Percentiles rank a stretch among this genome's conserved stretches.
These are phyloP conservation scores for Alternaria arbusti DNA, from an alignment of 2,329 filamentous ascomycete genomes.

Conservation along the genomic window DNA sequence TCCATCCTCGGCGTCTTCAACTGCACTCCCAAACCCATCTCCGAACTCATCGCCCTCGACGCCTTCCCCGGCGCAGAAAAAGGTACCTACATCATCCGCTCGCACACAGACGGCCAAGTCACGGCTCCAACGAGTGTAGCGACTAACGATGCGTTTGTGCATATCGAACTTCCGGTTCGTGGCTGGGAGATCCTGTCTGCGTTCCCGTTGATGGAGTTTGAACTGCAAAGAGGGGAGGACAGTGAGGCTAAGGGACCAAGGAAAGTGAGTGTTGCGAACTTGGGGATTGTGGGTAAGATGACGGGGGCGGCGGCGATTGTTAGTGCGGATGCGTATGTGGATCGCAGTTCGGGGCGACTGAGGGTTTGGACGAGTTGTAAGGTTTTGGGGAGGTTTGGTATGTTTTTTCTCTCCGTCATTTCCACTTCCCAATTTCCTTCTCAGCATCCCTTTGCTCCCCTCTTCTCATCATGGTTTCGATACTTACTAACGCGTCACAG, in stretches of 20 bases:
- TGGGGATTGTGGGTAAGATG: conserved; percentile 89
- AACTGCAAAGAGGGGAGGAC: conserved; percentile 48
- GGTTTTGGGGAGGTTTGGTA: conserved; percentile 76
- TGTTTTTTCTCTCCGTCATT: too few species aligned
- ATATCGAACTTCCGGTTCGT: conserved; percentile 66
- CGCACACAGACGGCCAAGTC: conserved; percentile 71
- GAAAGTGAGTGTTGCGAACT: conserved; percentile 65
- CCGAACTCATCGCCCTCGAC: conserved; percentile 72
- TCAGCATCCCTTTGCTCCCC: too few species aligned
- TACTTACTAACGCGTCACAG: conserved; percentile 49
- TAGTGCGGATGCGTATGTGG: conserved; percentile 64
- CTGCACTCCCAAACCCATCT: conserved; percentile 65
- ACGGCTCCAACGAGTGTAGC: conserved; percentile 59
- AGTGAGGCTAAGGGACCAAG: conserved; percentile 32
- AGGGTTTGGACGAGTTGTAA: conserved; percentile 75
- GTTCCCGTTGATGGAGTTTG: conserved; percentile 68
- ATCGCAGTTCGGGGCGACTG: conserved; percentile 64
- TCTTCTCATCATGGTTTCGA: too few species aligned
- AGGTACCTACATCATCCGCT: conserved; percentile 72
- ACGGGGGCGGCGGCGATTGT: conserved; percentile 81
- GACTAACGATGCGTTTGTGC: conserved; percentile 60
- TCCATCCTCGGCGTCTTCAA: conserved; percentile 88
- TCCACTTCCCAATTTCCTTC: too few species aligned
- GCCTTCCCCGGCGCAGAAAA: conserved; percentile 74
- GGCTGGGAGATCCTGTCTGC: conserved; percentile 85